Base-by-base conservation (phyloP, 768 basidiomycete genomes). In the Cystofilobasidium macerans region DNA sequence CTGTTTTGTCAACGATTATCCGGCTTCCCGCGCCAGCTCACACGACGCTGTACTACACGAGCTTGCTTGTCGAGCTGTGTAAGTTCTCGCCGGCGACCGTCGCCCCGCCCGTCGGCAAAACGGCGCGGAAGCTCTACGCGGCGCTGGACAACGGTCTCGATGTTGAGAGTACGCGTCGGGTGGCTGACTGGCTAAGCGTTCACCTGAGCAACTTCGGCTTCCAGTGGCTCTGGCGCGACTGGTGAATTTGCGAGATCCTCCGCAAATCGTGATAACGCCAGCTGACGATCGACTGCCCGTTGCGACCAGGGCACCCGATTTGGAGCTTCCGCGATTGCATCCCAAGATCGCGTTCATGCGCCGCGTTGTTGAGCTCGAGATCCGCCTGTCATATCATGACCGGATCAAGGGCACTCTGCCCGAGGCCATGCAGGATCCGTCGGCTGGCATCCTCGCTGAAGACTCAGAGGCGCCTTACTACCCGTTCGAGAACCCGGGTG, bases 181-280 rank as follows among this genome's bases (percentile, higher is more conserved):
- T 92, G 66, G 85, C 88, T 0, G 92, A 97, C 68, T 99, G 95
- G 95, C 95, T 98, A 71, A 82, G 89, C 2, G 81, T 88, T 2
- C 95, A 99, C 72, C 86, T 99, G 85, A 93, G 89, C 70, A 99
- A 99, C 77, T 99, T 97, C 75, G 86, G 86, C 30, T 99, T 97
- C 77, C 85, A 86, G 72, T 98, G 95, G 95, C 90, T 95, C 18
- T 99, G 95, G 95, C 93, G 90, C 72, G 95, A 98, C 81, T 99
- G 95, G 94, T 92, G 60, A 53, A 85, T 77, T 7, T 0, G 11
- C 26, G 30, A 14, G n/a, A 16, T 63, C 20, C n/a, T 20, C 42
- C 12, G 4, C 12, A 3, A 16, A 2, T 18, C 20, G 47, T 38
- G 22, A 63, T 8, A 32, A 24, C n/a, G 3, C 16, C 9, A 1